Evolutionary conservation across 2,329 filamentous ascomycete genomes (phyloP), one percentile per base, ranked within the genome.

Genomic region (Chrysoporthe austroafricana): DNA sequence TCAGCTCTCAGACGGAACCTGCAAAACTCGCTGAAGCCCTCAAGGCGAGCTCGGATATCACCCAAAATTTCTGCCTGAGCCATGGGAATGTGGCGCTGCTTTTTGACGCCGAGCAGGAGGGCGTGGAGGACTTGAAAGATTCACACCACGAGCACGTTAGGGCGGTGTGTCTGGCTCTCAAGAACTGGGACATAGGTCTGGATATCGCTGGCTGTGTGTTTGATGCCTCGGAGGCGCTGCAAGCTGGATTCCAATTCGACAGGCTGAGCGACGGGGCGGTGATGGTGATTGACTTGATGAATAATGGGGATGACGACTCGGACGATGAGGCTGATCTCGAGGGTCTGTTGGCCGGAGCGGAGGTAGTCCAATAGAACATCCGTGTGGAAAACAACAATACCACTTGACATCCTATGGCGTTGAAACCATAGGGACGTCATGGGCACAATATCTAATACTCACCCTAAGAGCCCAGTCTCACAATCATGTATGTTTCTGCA

Each of bases 71-170:
- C 46, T 73, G 63, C n/a, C 66, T 73, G 18, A 61, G 59, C 2
- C 71, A 73, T 54, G 63, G 68, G 8, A 68, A 62, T 8, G 67
- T 70, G 2, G 67, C 73, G 2, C 42, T 73, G 58, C 70, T 73
- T 0, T 73, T 72, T 9, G 69, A 71, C 26, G 65, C 68, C 26
- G 66, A 9, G 14, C n/a, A 60, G 36, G 18, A 66, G 3, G 70
- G 67, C 16, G 16, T 18, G 16, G 66, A 62, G 16, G 69, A 67
- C 2, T 39, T 69, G 9, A 62, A 68, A 14, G 72, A 73, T 14
- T 26, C 54, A 18, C 72, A 73, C 18, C 72, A 73, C 26, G 71
- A 73, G 54, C 72, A 73, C 57, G 72, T 73, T n/a, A 67, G 72
- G 4, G 62, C 62, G 14, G 71, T 73, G 0, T 73, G 72, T 48